phyloP scores from a whole-genome alignment of 768 basidiomycete genomes.

The Amanita phalloides region DNA sequence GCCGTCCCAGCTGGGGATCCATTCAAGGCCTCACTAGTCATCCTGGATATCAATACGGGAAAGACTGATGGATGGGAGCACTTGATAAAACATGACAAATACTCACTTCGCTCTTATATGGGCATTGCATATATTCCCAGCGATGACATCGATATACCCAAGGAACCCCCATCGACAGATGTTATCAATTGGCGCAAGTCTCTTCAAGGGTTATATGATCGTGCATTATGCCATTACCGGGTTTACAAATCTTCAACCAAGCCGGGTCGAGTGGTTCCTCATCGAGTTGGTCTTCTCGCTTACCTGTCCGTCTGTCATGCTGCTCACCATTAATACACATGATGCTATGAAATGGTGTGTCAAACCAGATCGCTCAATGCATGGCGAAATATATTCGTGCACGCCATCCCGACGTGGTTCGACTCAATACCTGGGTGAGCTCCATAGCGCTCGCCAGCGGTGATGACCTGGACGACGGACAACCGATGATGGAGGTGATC shows the following conservation, averaged over 20 bases:
- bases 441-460: background rate
- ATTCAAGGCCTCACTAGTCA: background rate
- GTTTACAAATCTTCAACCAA: background rate
- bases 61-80: constrained; percentile 14
- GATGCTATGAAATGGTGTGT: background rate
- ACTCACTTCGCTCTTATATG: constrained; percentile 15
- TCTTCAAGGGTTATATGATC: constrained; percentile 22
- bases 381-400: background rate
- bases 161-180: constrained; percentile 5
- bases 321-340: background rate
- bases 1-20: background rate
- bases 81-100: constrained; percentile 13
- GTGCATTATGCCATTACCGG: constrained; percentile 17
- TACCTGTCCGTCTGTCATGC: background rate
- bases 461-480: background rate
- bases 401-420: background rate
- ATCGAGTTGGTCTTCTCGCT: background rate
- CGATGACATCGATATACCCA: constrained; percentile 3
- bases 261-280: background rate
- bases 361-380: background rate
- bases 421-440: background rate
- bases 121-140: background rate
- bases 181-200: constrained; percentile 24
- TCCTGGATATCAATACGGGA: background rate
- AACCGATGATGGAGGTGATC: background rate